phyloP scores from a whole-genome alignment of 352 stramenopile species.

The Globisporangium apiculatum region DNA sequence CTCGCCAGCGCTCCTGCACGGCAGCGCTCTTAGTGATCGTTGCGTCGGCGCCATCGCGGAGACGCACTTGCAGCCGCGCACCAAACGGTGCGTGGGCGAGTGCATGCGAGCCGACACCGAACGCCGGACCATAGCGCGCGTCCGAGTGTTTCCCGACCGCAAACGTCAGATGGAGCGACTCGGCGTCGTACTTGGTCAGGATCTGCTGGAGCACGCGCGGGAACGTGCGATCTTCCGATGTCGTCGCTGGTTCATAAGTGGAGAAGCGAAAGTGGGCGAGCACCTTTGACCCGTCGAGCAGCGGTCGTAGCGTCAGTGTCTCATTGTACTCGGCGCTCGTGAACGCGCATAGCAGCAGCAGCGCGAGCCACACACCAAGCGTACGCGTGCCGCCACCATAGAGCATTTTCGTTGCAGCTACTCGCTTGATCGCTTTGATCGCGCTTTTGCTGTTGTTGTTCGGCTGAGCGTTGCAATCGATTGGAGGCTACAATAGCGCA shows the following conservation, averaged over 20 bases:
- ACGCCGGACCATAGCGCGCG: conserved; percentile 31
- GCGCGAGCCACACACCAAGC: background rate
- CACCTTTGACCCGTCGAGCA: conserved; percentile 37
- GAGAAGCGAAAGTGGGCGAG: conserved; percentile 54
- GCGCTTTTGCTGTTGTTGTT: no score
- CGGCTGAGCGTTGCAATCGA: no score
- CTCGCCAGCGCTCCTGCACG: conserved; percentile 40
- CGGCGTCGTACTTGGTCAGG: conserved; percentile 57
- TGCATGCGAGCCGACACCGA: conserved; percentile 6
- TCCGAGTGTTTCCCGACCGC: conserved; percentile 50
- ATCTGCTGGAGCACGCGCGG: conserved; percentile 64
- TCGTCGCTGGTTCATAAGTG: conserved; percentile 15
- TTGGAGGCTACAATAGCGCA: no score
- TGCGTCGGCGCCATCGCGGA: conserved; percentile 14
- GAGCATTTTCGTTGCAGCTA: no score
- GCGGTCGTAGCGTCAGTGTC: conserved; percentile 36
- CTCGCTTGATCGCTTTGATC: no score
- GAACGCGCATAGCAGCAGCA: conserved; percentile 6
- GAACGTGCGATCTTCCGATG: conserved; percentile 15
- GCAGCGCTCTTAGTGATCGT: conserved; percentile 10
- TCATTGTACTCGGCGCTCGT: conserved; percentile 34
- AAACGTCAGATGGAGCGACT: conserved; percentile 66
- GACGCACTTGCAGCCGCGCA: conserved; percentile 45
- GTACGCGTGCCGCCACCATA: no score
- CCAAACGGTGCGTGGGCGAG: conserved; percentile 50